Evolutionary conservation across 2,329 filamentous ascomycete genomes (phyloP), one percentile per base, ranked within the genome.

Genomic region (Aspergillus cejpii): DNA sequence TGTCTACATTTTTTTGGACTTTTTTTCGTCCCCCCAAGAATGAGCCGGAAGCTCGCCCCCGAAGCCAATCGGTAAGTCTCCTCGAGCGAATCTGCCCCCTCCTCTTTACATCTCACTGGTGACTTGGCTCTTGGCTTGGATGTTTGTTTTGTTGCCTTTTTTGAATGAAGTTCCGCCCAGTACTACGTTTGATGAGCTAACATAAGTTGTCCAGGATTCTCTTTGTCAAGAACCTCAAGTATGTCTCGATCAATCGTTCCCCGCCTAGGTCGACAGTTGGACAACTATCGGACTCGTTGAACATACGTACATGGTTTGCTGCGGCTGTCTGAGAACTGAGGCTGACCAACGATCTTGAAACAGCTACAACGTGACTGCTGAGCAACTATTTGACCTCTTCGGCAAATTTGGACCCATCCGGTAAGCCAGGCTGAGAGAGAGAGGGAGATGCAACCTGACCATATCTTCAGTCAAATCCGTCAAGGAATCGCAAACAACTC

Each of bases 171-270:
- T 27, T n/a, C 28, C 2, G 12, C 6, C 37, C 3, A 19, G 41
- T 17, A 21, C 11, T 24, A 20, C 20, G 11, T 36, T 15, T 6
- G 17, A 26, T 39, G 10, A 45, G 41, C 45, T 55, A 37, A 51
- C 44, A n/a, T 5, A 34, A 19, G 15, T 23, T 14, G 8, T 21
- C 55, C 59, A 95, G 91, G 84, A 91, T 92, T 84, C 87, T 98
- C 77, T 97, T 97, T 81, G 91, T 97, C 65, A 97, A 97, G 87
- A 97, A 98, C 81, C 81, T 97, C 77, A 94, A 87, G 88, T 94
- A 72, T 58, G 76, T 73, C 46, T 43, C 36, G 41, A n/a, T 36
- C 37, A 8, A 39, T 39, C 20, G 44, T 48, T 37, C 28, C 41
- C 14, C 37, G 17, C 43, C 41, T 6, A 26, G 40, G 17, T 39